These are phyloP conservation scores for Suhomyces atakaporum DNA, from an alignment of 1,139 yeast genomes.

Conservation along the genomic window DNA sequence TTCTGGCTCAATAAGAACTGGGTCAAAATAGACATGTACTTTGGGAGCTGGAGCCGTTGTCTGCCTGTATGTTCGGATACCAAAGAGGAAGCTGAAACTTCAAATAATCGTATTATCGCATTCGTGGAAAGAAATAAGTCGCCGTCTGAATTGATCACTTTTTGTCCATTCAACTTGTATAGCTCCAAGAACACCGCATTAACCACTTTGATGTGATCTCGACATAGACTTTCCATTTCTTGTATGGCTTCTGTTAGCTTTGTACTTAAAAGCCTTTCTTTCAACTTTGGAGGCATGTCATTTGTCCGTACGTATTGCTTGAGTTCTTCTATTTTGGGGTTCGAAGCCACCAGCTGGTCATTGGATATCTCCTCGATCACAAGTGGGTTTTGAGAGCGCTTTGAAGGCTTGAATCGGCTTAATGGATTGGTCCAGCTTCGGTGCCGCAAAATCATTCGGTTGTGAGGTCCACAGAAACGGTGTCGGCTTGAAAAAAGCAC, in stretches of 20 bases:
- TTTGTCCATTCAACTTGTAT: slow-evolving; percentile 17
- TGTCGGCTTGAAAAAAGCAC: slow-evolving; percentile 2
- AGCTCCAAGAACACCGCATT: slow-evolving; percentile 26
- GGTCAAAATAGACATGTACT: slow-evolving; percentile 30
- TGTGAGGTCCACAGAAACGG: not conserved
- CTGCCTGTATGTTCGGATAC: slow-evolving; percentile 5
- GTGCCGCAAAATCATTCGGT: not conserved
- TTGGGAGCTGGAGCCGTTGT: slow-evolving; percentile 22
- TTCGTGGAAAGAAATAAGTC: slow-evolving; percentile 5
- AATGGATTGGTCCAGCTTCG: slow-evolving; percentile 24
- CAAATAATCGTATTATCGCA: slow-evolving; percentile 22
- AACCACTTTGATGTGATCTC: slow-evolving; percentile 19
- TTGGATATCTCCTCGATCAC: slow-evolving; percentile 3
- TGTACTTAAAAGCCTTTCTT: slow-evolving; percentile 23
- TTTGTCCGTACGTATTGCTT: slow-evolving; percentile 30
- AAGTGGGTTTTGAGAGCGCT: no score
- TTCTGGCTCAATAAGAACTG: slow-evolving; percentile 20
- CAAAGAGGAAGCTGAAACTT: slow-evolving; percentile 20
- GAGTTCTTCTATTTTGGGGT: slow-evolving; percentile 13
- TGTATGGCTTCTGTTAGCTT: slow-evolving; percentile 24
- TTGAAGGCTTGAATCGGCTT: slow-evolving; percentile 22
- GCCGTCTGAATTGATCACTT: slow-evolving; percentile 5
- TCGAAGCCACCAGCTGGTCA: not conserved
- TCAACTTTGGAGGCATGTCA: slow-evolving; percentile 27
- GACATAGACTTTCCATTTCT: slow-evolving; percentile 8